Conservation (phyloP, 1,284 basidiomycete species). For the Termitomyces sp. region DNA sequence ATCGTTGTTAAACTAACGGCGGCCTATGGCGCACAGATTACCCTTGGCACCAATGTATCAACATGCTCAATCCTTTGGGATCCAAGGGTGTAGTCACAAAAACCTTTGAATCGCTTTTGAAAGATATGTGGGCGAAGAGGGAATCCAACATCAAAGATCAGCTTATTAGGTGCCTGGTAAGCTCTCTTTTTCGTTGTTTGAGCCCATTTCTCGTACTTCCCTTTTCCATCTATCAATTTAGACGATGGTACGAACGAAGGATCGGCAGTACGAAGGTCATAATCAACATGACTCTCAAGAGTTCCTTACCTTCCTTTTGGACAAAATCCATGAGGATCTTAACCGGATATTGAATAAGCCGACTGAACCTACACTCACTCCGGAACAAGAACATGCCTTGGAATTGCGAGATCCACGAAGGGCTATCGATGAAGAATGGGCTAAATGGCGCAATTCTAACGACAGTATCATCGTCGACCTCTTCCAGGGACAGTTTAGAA, state of each 20-base stretch:
- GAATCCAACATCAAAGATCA: slow-evolving; percentile 39
- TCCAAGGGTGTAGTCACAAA: slow-evolving; percentile 82
- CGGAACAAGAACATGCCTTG: slow-evolving; percentile 82
- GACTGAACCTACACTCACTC: slow-evolving; percentile 55
- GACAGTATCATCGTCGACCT: slow-evolving; percentile 95
- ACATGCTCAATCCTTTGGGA: slow-evolving; percentile 83
- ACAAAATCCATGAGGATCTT: slow-evolving; percentile 95
- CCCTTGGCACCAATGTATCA: slow-evolving; percentile 84
- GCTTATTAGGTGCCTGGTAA: slow-evolving; percentile 62
- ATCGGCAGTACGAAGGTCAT: slow-evolving; percentile 77
- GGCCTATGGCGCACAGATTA: slow-evolving; percentile 54
- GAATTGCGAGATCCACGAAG: slow-evolving; percentile 69
- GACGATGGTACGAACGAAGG: slow-evolving; percentile 1
- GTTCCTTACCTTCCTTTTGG: slow-evolving; percentile 91
- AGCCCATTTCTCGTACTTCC: background rate
- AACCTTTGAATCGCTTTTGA: slow-evolving; percentile 81
- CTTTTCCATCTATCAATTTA: background rate
- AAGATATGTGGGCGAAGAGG: slow-evolving; percentile 86
- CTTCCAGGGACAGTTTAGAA: slow-evolving; percentile 97
- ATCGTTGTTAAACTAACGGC: background rate
- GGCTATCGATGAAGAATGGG: slow-evolving; percentile 93
- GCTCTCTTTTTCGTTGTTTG: slow-evolving; percentile 20
- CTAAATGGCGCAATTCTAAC: slow-evolving; percentile 84
- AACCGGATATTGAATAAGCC: slow-evolving; percentile 86
- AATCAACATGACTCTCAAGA: slow-evolving; percentile 99